These are phyloP conservation scores for Tolypocladium pustulatum DNA, from an alignment of 2,329 filamentous ascomycete genomes.

Conservation along the genomic window DNA sequence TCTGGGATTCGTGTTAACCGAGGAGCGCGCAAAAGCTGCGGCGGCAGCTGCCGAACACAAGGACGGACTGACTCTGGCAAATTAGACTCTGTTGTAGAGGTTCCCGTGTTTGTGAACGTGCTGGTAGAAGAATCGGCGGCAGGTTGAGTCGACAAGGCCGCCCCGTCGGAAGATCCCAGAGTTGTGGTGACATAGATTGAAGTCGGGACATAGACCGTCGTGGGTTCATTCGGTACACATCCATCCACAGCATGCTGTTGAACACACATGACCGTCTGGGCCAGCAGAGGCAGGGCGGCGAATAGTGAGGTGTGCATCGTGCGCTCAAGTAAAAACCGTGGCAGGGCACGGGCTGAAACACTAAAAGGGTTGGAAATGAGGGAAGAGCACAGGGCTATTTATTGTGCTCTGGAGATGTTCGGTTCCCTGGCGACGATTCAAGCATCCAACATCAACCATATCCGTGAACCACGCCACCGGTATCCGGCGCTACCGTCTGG, in stretches of 20 bases:
- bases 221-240: background rate
- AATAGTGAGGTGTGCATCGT: slow-evolving; percentile 14
- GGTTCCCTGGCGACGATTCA: background rate
- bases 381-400: background rate
- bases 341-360: background rate
- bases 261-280: slow-evolving; percentile 9
- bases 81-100: background rate
- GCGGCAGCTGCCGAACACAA: background rate
- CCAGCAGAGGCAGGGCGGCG: slow-evolving; percentile 14
- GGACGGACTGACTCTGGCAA: background rate
- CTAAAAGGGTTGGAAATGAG: background rate
- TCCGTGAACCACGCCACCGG: background rate
- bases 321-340: background rate
- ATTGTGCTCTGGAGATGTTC: background rate
- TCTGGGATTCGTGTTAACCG: background rate
- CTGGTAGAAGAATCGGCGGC: background rate
- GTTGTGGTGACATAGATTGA: background rate
- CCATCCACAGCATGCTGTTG: background rate
- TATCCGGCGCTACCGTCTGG: no score
- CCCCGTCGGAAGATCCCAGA: background rate
- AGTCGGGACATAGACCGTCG: background rate
- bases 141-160: background rate
- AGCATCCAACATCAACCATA: background rate
- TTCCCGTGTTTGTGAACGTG: background rate
- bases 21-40: background rate